Base-by-base conservation (phyloP, 768 basidiomycete genomes). In the Auricularia auricula-judae region DNA sequence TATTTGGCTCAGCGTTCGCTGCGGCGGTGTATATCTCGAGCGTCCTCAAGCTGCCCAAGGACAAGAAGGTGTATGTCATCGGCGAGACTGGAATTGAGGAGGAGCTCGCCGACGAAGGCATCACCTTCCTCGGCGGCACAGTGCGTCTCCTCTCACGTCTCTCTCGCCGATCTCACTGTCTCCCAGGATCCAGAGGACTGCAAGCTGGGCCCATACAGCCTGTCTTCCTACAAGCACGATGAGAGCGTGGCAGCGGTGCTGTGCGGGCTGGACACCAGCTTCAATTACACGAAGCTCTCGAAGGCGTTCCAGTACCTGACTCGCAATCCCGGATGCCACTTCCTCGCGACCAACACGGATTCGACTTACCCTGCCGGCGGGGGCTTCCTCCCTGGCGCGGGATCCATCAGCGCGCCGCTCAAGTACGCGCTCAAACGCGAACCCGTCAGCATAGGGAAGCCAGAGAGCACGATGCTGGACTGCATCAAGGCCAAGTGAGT, bases 1-100 rank as follows among this genome's bases (percentile, higher is more conserved):
- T 98, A 63, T 98, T 92, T 69, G 93, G 95, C 62, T 98, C 96
- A 4, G 96, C 94, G 2, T 98, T 90, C 68, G 88, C 88, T 1
- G 78, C 89, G 12, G 89, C 88, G 0, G 85, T 88, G 42, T 91
- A 98, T 75, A 77, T 98, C 33, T 95, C 94, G 0, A 85, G 91
- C 47, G 89, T 98, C 12, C 80, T 95, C 69, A 88, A 92, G 65
- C 81, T 99, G 66, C 91, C 93, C 10, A 91, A 88, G 71, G 82
- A 89, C 72, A 93, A 98, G 78, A 92, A 89, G 74, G 95, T 94
- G 14, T 99, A 94, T 76, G 94, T 98, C 16, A 89, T 99, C 66
- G 96, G 96, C 11, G 89, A 91, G 85, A 74, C 79, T 36, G 97
- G 96, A 0, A 75, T 99, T 36, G 96, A 98, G 75, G 91, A 98